Evolutionary conservation across 1,284 basidiomycete species (phyloP), one percentile per base, ranked within the genome.

Genomic region (Apiotrichum akiyoshidainum): DNA sequence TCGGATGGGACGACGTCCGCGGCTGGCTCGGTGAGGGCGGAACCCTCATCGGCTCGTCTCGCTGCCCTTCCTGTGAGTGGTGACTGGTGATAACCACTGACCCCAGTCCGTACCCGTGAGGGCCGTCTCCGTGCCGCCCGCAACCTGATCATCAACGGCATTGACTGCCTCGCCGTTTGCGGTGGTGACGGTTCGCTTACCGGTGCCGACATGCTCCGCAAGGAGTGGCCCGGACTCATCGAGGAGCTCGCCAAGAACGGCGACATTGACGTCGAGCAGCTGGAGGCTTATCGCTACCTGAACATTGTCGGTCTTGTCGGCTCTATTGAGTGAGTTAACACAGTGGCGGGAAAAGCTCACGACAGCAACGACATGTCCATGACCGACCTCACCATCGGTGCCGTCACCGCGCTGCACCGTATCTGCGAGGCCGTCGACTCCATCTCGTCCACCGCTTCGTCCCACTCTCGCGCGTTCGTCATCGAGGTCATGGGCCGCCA

Each of bases 401-500:
- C 93, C 1, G 87, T 90, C 0, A 99, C 95, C 0, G 95, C 96
- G 14, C 81, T 99, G 37, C 91, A 95, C 69, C 86, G 96, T 46
- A 99, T 99, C 61, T 98, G 94, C 77, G 96, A 99, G 78, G 86
- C 93, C 17, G 90, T 99, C 75, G 95, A 99, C 77, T 94, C 92
- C 63, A 98, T 99, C 78, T 95, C 94, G 65, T 95, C 93, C 9
- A 99, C 95, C 1, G 95, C 95, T 13, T 86, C 86, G 58, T 95
- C 92, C 54, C 95, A 99, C 78, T 96, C 92, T 16, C 86, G 96
- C 65, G 96, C 96, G 0, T 99, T 99, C 78, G 95, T 99, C 50
- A 84, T 99, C 37, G 96, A 99, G 75, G 95, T 99, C 62, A 99
- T 99, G 96, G 96, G 96, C 31, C 82, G 95, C 51, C 91, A 98